Evolutionary conservation across 164 flowering plant species (phyloP).

Genomic region (Dillenia turbinata): DNA sequence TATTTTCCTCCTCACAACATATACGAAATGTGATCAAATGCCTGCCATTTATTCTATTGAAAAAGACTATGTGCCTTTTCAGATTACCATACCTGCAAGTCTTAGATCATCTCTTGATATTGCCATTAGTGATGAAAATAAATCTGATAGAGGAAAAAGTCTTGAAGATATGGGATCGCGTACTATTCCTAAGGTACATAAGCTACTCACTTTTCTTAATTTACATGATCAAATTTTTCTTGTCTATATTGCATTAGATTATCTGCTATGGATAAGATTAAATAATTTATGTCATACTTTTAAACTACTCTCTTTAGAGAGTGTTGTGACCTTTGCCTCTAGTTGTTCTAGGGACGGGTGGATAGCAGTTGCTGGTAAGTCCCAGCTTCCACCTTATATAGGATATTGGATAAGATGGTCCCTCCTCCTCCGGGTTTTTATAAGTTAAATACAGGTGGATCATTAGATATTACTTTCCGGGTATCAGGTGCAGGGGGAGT

Average conservation of each 20-base stretch:
- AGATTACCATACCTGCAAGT: slow-evolving; percentile 68
- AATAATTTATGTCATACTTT: background rate
- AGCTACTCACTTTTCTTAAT: background rate
- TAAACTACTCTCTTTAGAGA: too few relatives aligned
- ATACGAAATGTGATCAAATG: background rate
- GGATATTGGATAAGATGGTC: too few relatives aligned
- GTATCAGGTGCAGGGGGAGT: too few relatives aligned
- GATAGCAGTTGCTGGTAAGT: background rate
- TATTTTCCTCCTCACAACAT: slow-evolving; percentile 16
- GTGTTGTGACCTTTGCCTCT: too few relatives aligned
- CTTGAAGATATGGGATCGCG: slow-evolving; percentile 28
- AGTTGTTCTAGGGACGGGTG: background rate
- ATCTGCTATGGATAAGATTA: background rate
- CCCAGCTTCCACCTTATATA: too few relatives aligned
- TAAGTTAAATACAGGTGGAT: too few relatives aligned
- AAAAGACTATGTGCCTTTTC: slow-evolving; percentile 15
- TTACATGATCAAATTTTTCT: background rate
- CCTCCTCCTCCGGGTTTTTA: too few relatives aligned
- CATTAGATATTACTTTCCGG: too few relatives aligned
- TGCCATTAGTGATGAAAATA: slow-evolving; percentile 18
- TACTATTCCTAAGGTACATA: slow-evolving; percentile 44
- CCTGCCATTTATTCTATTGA: slow-evolving; percentile 11
- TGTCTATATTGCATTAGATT: background rate
- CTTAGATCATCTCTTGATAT: slow-evolving; percentile 47
- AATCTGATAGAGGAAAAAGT: slow-evolving; percentile 17